These are phyloP conservation scores for Candida nanaspora DNA, from an alignment of 805 yeast genomes.

Conservation along the genomic window DNA sequence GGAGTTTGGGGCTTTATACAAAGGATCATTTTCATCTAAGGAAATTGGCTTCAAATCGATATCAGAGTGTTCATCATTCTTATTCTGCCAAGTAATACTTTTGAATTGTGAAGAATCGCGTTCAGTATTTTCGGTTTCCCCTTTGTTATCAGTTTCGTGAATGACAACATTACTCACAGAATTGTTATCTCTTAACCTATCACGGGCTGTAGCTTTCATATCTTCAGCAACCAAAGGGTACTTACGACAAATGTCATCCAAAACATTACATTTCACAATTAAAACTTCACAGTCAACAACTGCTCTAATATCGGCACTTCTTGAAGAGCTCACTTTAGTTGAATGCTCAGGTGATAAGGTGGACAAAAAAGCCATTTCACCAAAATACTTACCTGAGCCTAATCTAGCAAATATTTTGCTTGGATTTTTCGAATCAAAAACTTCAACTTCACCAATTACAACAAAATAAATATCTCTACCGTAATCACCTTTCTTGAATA, in stretches of 20 bases:
- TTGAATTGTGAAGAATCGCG: conserved; percentile 8
- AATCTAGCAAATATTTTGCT: conserved; percentile 46
- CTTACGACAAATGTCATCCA: conserved; percentile 46
- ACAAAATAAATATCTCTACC: conserved; percentile 65
- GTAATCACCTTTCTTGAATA: conserved; percentile 50
- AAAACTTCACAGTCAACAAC: conserved; percentile 53
- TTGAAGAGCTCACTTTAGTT: conserved; percentile 15
- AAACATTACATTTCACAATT: conserved; percentile 47
- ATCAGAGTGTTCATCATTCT: too few species aligned
- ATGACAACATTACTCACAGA: conserved; percentile 16
- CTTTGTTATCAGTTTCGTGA: neutral
- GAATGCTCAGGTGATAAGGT: conserved; percentile 29
- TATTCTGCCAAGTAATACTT: conserved; percentile 11
- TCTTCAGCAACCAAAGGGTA: conserved; percentile 54
- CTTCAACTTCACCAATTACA: conserved; percentile 66
- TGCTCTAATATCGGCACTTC: conserved; percentile 63
- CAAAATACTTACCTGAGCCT: conserved; percentile 60
- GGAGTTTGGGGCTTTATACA: neutral
- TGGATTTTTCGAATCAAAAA: conserved; percentile 33
- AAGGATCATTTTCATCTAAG: conserved; percentile 10
- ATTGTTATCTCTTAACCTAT: conserved; percentile 31
- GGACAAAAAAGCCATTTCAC: conserved; percentile 66
- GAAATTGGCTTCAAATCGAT: too few species aligned
- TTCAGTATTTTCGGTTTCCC: neutral
- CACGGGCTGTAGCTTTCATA: conserved; percentile 53